These are phyloP conservation scores for Gamarada debralockiae DNA, from an alignment of 495 filamentous ascomycete species.

Conservation along the genomic window DNA sequence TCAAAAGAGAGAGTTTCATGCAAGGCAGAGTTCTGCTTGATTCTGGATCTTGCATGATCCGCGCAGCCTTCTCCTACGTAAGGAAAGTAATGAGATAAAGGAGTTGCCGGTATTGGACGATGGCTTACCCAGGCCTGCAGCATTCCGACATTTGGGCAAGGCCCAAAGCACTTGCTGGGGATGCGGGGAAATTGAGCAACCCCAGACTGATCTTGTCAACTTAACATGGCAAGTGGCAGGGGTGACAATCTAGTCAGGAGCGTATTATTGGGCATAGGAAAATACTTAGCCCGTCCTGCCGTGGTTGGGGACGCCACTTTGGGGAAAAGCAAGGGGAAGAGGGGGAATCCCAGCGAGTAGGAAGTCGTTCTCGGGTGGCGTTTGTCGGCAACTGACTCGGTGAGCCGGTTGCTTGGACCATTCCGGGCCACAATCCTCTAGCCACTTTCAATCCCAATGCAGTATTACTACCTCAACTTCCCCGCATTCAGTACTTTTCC, in stretches of 20 bases:
- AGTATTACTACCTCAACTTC: constrained; percentile 3
- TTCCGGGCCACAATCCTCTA: too few relatives aligned
- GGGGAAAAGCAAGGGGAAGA: too few relatives aligned
- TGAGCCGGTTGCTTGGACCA: too few relatives aligned
- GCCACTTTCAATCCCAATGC: not conserved
- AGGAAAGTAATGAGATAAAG: not conserved
- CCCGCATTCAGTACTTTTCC: constrained; percentile 8
- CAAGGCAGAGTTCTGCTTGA: not conserved
- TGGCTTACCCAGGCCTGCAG: not conserved
- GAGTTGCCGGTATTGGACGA: not conserved
- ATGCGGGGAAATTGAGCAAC: not conserved
- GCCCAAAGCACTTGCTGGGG: not conserved
- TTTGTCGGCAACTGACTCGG: not conserved
- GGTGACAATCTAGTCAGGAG: too few relatives aligned
- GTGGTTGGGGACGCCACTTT: too few relatives aligned
- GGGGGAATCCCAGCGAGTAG: too few relatives aligned
- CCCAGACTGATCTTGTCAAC: not conserved
- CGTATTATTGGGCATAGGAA: too few relatives aligned
- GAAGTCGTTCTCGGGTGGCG: too few relatives aligned
- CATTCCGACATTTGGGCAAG: too few relatives aligned
- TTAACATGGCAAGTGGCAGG: too few relatives aligned
- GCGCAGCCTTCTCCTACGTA: not conserved
- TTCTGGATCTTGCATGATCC: constrained; percentile 2
- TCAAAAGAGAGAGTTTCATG: too few relatives aligned
- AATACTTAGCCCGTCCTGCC: too few relatives aligned